Evolutionary conservation across 192 early-diverging fungal genomes (phyloP).

Genomic region (Backusella luteola): DNA sequence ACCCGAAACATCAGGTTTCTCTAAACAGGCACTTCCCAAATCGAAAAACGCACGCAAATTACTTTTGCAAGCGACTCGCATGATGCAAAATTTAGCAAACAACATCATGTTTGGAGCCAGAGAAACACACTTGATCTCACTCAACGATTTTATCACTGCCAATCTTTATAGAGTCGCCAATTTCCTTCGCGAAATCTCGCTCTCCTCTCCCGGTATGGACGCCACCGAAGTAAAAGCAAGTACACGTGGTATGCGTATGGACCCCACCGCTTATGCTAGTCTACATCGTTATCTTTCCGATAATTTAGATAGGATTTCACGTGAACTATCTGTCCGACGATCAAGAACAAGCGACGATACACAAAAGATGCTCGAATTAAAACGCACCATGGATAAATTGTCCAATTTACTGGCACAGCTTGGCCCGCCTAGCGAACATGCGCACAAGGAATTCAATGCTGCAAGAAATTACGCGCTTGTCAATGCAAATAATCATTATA

Average conservation of each 20-base stretch:
- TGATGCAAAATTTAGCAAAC: conserved; percentile 96
- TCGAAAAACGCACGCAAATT: conserved; percentile 74
- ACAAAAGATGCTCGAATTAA: conserved; percentile 19
- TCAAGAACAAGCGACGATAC: conserved; percentile 30
- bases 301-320: conserved; percentile 64
- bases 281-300: conserved; percentile 64
- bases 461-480: conserved; percentile 28
- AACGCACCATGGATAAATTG: conserved; percentile 71
- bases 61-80: conserved; percentile 86
- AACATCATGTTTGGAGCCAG: conserved; percentile 95
- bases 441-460: conserved; percentile 25
- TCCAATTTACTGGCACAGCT: conserved; percentile 80
- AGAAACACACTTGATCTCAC: conserved; percentile 86
- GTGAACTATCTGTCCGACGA: conserved; percentile 55
- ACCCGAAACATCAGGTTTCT: conserved; percentile 77
- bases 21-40: conserved; percentile 54
- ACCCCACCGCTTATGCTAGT: conserved; percentile 10
- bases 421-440: conserved; percentile 70
- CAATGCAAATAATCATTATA: conserved; percentile 39
- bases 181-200: conserved; percentile 80
- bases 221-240: neutral
- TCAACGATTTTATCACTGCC: conserved; percentile 82
- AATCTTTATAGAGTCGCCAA: conserved; percentile 76
- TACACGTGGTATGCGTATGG: neutral
- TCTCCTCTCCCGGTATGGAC: conserved; percentile 13